These are phyloP conservation scores for Guillardia theta DNA, from an alignment of 78 protist genomes.

Conservation along the genomic window DNA sequence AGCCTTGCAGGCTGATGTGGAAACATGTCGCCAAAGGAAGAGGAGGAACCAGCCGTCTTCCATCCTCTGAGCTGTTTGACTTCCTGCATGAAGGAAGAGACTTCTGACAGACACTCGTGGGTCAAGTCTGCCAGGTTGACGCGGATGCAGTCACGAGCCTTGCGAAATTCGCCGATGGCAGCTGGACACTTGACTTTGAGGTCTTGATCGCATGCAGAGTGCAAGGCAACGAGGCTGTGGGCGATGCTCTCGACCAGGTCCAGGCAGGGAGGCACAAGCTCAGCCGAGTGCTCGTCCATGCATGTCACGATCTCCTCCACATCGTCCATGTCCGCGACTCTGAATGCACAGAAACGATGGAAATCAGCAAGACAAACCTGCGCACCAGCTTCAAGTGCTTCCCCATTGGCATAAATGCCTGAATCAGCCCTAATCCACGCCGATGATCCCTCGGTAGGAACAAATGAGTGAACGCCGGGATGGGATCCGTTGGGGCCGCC, in stretches of 20 bases:
- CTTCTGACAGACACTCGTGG: no score
- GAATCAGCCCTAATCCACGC: no score
- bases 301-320: background rate
- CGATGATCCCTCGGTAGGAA: no score
- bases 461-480: no score
- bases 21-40: no score
- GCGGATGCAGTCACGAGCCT: background rate
- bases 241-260: background rate
- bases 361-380: background rate
- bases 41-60: no score
- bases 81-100: no score
- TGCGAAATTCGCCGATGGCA: background rate
- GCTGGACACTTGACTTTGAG: background rate
- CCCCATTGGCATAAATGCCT: no score
- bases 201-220: background rate
- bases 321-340: background rate
- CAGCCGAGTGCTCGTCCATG: background rate
- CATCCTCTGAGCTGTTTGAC: no score
- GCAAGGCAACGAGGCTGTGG: background rate
- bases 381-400: background rate
- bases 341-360: slow-evolving; percentile 18
- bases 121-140: background rate
- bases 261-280: background rate
- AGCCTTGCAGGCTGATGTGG: no score
- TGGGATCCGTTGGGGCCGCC: no score